Evolutionary conservation across 345 rosid genomes (phyloP).

Genomic region (Trapa incisa): DNA sequence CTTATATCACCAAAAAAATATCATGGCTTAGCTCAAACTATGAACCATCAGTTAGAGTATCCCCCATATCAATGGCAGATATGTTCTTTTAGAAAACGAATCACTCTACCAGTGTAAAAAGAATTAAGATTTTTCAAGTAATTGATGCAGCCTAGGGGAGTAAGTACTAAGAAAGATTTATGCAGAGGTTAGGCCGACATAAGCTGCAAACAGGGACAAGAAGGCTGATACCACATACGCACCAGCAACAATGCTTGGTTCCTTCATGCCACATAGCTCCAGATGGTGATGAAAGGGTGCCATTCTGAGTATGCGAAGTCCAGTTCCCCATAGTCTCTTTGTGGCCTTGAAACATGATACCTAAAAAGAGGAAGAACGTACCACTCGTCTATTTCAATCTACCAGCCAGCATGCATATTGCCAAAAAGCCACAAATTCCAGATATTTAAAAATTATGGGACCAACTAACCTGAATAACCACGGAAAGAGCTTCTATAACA

Average conservation of each 20-base stretch:
- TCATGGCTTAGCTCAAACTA: background rate
- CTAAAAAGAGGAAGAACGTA: slow-evolving; percentile 14
- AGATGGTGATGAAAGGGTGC: slow-evolving; percentile 46
- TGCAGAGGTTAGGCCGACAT: slow-evolving; percentile 46
- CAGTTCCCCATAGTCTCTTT: slow-evolving; percentile 22
- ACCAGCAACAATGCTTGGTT: slow-evolving; percentile 40
- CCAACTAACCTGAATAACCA: slow-evolving; percentile 49
- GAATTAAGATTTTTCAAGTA: background rate
- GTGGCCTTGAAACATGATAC: slow-evolving; percentile 28
- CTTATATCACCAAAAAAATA: background rate
- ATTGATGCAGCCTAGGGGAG: background rate
- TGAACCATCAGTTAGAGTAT: background rate
- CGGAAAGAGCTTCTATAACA: slow-evolving; percentile 48
- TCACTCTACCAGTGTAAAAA: background rate
- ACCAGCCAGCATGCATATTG: background rate
- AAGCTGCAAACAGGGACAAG: slow-evolving; percentile 44
- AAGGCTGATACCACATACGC: slow-evolving; percentile 35
- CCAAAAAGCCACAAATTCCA: background rate
- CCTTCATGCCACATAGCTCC: slow-evolving; percentile 32
- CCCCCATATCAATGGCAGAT: background rate
- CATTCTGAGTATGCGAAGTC: slow-evolving; percentile 31
- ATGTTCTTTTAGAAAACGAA: background rate
- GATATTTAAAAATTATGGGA: background rate
- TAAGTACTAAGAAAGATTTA: slow-evolving; percentile 1
- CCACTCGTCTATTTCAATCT: background rate